Percentiles rank a stretch among this genome's conserved stretches.
These are phyloP conservation scores for Chlorella vulgaris DNA, from an alignment of 139 green algal species.

Conservation along the genomic window DNA sequence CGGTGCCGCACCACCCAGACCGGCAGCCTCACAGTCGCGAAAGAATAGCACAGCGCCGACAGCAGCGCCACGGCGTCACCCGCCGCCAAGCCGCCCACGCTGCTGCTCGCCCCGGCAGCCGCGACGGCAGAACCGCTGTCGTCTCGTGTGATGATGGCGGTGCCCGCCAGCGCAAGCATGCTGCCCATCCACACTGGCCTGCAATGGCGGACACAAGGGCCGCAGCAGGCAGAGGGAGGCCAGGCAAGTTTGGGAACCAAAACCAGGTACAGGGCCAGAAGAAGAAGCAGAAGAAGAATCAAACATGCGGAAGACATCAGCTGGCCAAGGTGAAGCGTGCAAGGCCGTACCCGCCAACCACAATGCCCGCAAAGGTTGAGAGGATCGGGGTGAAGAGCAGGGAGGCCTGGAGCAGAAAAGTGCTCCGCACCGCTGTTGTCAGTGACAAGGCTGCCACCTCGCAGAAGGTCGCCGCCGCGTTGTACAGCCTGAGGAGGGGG, in stretches of 20 bases:
- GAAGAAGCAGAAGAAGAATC: background rate
- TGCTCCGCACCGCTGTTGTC: constrained; percentile 26
- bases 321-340: too few species aligned
- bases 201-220: constrained; percentile 16
- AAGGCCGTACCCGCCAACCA: too few species aligned
- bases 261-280: too few species aligned
- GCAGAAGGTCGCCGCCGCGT: background rate
- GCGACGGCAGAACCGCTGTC: background rate
- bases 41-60: constrained; percentile 42
- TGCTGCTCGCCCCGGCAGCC: background rate
- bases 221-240: too few species aligned
- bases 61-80: constrained; percentile 26
- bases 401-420: constrained; percentile 51
- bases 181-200: constrained; percentile 18
- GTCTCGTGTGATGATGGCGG: background rate
- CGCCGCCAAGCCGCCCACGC: background rate
- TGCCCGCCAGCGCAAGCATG: constrained; percentile 9
- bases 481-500: background rate
- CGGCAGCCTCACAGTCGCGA: constrained; percentile 38
- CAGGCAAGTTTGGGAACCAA: too few species aligned
- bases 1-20: constrained; percentile 20
- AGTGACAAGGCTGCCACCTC: background rate
- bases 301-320: too few species aligned
- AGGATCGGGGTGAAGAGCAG: constrained; percentile 43
- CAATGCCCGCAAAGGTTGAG: background rate